phyloP scores from a whole-genome alignment of 139 green algal species.

The Microglena sp. region DNA sequence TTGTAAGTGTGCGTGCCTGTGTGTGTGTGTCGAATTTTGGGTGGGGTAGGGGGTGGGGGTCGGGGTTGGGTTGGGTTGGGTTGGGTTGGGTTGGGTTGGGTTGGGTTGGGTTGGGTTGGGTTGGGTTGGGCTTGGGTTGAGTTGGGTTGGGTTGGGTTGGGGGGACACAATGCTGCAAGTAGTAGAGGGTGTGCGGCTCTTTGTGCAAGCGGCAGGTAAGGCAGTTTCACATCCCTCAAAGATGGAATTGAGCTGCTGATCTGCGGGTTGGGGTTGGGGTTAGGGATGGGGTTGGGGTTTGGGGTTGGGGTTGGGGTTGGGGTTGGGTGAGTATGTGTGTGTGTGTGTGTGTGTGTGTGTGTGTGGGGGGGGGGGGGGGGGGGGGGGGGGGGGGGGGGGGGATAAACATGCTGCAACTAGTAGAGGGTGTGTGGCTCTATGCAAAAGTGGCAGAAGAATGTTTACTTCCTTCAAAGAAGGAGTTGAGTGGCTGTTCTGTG shows the following conservation, averaged over 20 bases:
- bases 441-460: no score
- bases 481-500: neutral
- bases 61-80: no score
- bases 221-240: neutral
- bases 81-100: no score
- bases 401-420: no score
- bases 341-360: constrained; percentile 1
- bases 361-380: neutral
- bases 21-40: neutral
- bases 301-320: neutral
- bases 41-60: neutral
- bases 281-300: neutral
- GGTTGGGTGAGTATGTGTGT: neutral
- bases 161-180: neutral
- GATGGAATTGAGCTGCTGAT: neutral
- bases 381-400: no score
- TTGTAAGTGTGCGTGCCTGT: neutral
- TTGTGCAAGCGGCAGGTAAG: no score
- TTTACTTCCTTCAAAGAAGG: neutral
- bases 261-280: neutral
- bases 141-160: neutral
- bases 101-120: neutral
- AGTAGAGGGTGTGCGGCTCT: no score
- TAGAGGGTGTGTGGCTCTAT: neutral
- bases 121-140: neutral